Evolutionary conservation across 108 stramenopile species (phyloP).

Genomic region (Nitzschia palea): DNA sequence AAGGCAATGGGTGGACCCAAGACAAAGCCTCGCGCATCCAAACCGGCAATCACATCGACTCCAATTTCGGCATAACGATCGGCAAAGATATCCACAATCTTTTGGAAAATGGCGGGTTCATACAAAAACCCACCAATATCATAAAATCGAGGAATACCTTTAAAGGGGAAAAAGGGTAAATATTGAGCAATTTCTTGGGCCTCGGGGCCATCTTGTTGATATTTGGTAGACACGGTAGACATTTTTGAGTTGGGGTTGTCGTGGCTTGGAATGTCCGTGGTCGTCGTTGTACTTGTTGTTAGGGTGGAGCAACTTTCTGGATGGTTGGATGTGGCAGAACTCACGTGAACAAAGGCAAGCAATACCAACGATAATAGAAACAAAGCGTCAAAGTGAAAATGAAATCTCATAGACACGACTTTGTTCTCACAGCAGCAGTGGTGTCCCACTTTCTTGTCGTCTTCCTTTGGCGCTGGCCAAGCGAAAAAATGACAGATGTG

Average conservation of each 20-base stretch:
- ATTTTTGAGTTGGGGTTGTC: neutral
- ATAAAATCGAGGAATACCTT: conserved; percentile 97
- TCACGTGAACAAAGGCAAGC: too few species aligned
- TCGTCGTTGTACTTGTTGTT: neutral
- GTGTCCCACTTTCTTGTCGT: too few species aligned
- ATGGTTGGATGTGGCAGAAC: too few species aligned
- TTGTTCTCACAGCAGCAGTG: too few species aligned
- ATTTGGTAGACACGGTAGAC: conserved; percentile 30
- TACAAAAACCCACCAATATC: conserved; percentile 96
- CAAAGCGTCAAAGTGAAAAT: too few species aligned
- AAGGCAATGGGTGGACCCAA: conserved; percentile 97
- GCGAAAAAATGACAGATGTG: too few species aligned
- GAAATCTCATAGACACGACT: too few species aligned
- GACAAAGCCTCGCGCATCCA: conserved; percentile 96
- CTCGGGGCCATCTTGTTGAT: conserved; percentile 80
- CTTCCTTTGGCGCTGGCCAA: too few species aligned
- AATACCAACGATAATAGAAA: too few species aligned
- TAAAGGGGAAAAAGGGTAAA: conserved; percentile 97
- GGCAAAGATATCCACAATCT: conserved; percentile 89
- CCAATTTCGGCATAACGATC: conserved; percentile 76
- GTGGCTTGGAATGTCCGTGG: too few species aligned
- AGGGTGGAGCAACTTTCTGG: neutral
- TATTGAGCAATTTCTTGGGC: conserved; percentile 90
- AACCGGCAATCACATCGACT: conserved; percentile 87
- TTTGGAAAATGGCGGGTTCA: conserved; percentile 86